Base-by-base conservation (phyloP, 306 rosid genomes). In the Quercus alba region DNA sequence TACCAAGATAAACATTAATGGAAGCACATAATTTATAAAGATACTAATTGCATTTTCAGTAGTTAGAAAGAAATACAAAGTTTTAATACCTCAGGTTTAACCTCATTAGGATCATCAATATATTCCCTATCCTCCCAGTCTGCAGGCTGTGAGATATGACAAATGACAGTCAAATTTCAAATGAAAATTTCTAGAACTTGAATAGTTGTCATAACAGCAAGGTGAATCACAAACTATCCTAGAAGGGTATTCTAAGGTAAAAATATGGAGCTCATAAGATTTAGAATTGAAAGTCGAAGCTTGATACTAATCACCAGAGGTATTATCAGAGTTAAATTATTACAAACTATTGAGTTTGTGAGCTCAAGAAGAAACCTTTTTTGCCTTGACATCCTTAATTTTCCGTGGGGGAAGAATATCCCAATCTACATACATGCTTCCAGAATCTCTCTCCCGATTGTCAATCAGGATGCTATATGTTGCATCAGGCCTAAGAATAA, bases 401-500 rank as follows among this genome's bases (percentile, higher is more conserved):
- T 88, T 88, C 61, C 73, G 56, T 3, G 92, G 92, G 81, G 92
- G 92, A 81, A 88, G 90, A 82, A 88, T 88, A 68, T 86, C 90
- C 92, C 92, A 84, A 81, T 88, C 90, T 26, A 84, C 80, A 56
- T 88, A 88, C 85, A 86, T 66, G 82, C 92, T 88, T 75, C 92
- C 92, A 1, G 92, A 88, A 81, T 88, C 92, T 55, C 88, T 80
- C 63, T 95, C 99, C 84, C 99, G 81, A 77, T 93, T 95, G 85
- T 95, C 99, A 76, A 93, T 83, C 52, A 95, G 86, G 72, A 91
- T 57, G 64, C 98, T 91, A 46, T 95, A 95, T 70, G 97, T 85
- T 73, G 99, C 97, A 82, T 93, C 99, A 1, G 98, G 98, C 81
- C 98, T 73, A 19, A 95, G 93, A 85, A 93, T 89, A 77, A 95